phyloP scores from a whole-genome alignment of 139 green algal genomes.

The Coccomyxa sp. region DNA sequence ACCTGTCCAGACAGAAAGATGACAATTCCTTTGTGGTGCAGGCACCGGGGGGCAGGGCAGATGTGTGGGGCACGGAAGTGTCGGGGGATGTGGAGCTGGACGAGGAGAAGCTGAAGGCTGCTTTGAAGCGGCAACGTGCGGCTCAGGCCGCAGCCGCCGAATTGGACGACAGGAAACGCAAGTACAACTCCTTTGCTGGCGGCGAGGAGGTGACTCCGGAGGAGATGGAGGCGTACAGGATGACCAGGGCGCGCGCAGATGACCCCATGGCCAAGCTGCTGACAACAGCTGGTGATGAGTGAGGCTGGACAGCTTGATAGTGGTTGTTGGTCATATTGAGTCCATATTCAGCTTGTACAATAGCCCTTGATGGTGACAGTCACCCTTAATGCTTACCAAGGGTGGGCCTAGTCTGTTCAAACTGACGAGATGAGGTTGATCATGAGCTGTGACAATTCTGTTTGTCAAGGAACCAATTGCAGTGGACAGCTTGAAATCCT shows the following conservation, averaged over 20 bases:
- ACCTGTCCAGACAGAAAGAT: too few species aligned
- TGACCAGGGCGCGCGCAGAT: conserved; percentile 59
- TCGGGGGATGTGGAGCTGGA: conserved; percentile 63
- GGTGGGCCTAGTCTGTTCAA: too few species aligned
- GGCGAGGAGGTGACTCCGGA: conserved; percentile 71
- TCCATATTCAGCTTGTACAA: conserved; percentile 1
- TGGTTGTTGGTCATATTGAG: neutral
- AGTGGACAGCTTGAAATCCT: too few species aligned
- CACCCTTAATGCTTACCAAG: too few species aligned
- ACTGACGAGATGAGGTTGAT: too few species aligned
- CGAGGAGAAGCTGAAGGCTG: conserved; percentile 62
- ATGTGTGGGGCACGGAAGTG: conserved; percentile 58
- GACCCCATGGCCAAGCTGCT: conserved; percentile 64
- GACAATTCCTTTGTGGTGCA: too few species aligned
- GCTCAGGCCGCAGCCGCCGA: conserved; percentile 19
- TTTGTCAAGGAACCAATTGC: too few species aligned
- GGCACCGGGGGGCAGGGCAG: neutral
- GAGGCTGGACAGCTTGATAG: neutral
- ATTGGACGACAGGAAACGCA: conserved; percentile 76
- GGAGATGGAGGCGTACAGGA: conserved; percentile 97
- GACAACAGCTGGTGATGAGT: neutral
- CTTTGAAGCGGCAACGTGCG: conserved; percentile 62
- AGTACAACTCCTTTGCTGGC: conserved; percentile 72
- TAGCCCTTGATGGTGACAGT: neutral
- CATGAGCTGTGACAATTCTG: too few species aligned